These are phyloP conservation scores for Boletus edulis DNA, from an alignment of 768 basidiomycete species.

Conservation along the genomic window DNA sequence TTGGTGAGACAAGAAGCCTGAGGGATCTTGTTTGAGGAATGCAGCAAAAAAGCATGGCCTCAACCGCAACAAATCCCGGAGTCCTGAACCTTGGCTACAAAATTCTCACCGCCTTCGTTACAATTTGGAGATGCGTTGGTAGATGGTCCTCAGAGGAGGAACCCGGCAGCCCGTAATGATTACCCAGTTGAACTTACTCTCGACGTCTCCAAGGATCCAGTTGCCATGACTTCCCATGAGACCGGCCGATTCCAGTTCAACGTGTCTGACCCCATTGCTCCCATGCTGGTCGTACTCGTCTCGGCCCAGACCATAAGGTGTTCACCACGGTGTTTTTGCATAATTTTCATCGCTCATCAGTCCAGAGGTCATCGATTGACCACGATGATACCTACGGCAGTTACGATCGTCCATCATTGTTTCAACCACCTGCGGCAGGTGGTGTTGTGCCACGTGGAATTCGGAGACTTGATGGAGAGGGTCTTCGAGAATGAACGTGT, in stretches of 20 bases:
- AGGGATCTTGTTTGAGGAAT: too few relatives aligned
- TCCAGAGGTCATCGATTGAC: slow-evolving; percentile 10
- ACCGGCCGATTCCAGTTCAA: background rate
- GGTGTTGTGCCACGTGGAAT: slow-evolving; percentile 11
- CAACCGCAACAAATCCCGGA: too few relatives aligned
- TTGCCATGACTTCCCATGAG: slow-evolving; percentile 8
- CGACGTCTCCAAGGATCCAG: background rate
- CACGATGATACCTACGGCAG: background rate
- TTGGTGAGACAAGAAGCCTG: background rate
- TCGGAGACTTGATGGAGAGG: slow-evolving; percentile 13
- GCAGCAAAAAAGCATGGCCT: too few relatives aligned
- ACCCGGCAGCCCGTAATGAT: background rate
- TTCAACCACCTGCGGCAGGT: slow-evolving; percentile 12
- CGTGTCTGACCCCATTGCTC: background rate
- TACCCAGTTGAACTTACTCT: background rate
- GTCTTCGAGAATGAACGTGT: slow-evolving; percentile 6
- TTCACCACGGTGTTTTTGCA: slow-evolving; percentile 12
- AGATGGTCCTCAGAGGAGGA: background rate
- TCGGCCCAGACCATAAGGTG: slow-evolving; percentile 11
- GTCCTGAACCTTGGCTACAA: background rate
- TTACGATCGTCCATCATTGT: slow-evolving; percentile 11
- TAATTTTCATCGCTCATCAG: slow-evolving; percentile 12
- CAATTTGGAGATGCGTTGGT: background rate
- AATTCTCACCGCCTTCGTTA: background rate
- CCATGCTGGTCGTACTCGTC: slow-evolving; percentile 7